Conservation (phyloP, 2,329 filamentous ascomycete species). For the Talaromyces funiculosus region DNA sequence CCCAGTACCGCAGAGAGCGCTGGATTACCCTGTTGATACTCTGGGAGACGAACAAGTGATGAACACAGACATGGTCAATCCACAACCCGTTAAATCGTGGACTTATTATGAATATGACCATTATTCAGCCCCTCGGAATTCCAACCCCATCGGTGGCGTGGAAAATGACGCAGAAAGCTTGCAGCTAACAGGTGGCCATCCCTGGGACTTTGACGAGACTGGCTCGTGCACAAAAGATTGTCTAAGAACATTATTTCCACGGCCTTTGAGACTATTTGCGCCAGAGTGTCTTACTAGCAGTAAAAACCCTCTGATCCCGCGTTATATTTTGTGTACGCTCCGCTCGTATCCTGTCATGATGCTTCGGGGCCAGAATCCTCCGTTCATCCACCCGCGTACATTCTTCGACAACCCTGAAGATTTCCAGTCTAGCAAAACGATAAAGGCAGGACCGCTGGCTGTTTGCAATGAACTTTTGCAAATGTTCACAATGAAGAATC, state of each 20-base stretch:
- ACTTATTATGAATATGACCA: neutral
- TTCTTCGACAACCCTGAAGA: neutral
- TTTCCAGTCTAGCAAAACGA: neutral
- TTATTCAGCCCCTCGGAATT: neutral
- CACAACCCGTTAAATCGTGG: neutral
- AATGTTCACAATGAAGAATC: conserved; percentile 4
- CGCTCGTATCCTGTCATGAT: conserved; percentile 6
- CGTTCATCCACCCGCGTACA: neutral
- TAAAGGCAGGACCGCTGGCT: conserved; percentile 1
- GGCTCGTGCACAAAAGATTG: neutral
- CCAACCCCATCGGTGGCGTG: neutral
- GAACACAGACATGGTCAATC: neutral
- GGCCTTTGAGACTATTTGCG: neutral
- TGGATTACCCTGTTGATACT: neutral
- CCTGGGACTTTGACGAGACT: neutral
- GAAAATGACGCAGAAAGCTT: too few relatives aligned
- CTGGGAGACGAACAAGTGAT: neutral
- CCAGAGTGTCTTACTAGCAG: neutral
- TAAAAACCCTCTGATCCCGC: neutral
- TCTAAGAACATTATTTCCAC: neutral
- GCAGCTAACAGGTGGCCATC: neutral
- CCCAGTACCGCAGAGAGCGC: neutral
- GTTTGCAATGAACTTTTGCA: conserved; percentile 6
- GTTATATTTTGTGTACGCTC: conserved; percentile 4
- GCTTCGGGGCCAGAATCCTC: conserved; percentile 9